A percentile compares a stretch with the other conserved stretches of the same genome.
Evolutionary conservation across 2,329 filamentous ascomycete species (phyloP).

Genomic region (Curvularia eragrostidis): DNA sequence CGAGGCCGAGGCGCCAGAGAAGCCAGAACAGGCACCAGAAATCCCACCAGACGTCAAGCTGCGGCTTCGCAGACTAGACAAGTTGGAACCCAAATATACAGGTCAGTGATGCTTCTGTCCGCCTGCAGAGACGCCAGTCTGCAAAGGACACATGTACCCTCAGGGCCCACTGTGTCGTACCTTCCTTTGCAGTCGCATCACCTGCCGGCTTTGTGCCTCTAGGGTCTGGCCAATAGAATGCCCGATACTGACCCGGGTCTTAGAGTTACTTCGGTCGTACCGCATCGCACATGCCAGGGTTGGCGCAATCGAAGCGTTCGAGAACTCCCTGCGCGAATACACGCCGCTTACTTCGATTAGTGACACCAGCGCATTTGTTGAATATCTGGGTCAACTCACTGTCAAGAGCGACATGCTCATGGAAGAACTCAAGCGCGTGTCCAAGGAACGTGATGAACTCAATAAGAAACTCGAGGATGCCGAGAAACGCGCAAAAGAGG

Average conservation of each 20-base stretch:
- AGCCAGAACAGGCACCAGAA: conserved; percentile 55
- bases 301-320: conserved; percentile 89
- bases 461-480: conserved; percentile 77
- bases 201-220: background rate
- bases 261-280: conserved; percentile 90
- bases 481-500: conserved; percentile 67
- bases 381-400: conserved; percentile 88
- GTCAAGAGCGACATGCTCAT: conserved; percentile 90
- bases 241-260: conserved; percentile 22
- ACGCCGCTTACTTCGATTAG: conserved; percentile 88
- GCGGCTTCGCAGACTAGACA: conserved; percentile 85
- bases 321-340: conserved; percentile 87
- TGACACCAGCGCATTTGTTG: conserved; percentile 82
- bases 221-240: background rate
- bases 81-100: conserved; percentile 84
- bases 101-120: conserved; percentile 57
- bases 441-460: conserved; percentile 78
- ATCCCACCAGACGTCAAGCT: conserved; percentile 76
- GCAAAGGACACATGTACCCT: background rate
- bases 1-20: conserved; percentile 36
- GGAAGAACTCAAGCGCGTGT: conserved; percentile 88
- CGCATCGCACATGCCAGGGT: conserved; percentile 87
- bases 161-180: background rate
- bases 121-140: background rate
- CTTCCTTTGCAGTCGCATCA: background rate